These are phyloP conservation scores for Marasmius oreades DNA, from an alignment of 1,284 basidiomycete genomes.

Conservation along the genomic window DNA sequence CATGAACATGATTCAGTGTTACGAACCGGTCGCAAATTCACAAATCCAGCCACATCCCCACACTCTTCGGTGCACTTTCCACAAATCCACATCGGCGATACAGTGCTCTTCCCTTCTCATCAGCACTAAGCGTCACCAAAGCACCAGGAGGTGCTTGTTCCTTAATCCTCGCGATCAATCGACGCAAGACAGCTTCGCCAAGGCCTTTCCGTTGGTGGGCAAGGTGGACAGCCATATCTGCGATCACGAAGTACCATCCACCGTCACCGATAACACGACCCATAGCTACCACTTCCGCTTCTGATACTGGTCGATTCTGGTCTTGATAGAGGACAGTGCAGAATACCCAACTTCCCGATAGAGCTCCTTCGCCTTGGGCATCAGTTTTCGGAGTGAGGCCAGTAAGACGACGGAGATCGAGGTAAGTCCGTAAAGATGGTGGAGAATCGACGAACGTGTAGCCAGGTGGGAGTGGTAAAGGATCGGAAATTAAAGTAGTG, in stretches of 20 bases:
- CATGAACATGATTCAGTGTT: no score
- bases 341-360: neutral
- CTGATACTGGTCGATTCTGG: neutral
- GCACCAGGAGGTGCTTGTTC: neutral
- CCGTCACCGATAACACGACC: conserved; percentile 8
- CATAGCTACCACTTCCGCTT: conserved; percentile 1
- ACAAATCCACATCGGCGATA: conserved; percentile 1
- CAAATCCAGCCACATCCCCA: neutral
- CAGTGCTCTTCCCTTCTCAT: neutral
- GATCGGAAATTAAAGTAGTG: neutral
- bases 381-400: neutral
- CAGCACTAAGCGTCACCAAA: neutral
- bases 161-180: neutral
- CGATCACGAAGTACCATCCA: conserved; percentile 9
- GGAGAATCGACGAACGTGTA: neutral
- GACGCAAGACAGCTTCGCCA: neutral
- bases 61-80: neutral
- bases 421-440: neutral
- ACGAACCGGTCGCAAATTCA: no score
- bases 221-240: conserved; percentile 6
- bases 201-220: conserved; percentile 1
- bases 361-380: neutral
- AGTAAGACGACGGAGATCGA: neutral
- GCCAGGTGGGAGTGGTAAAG: neutral
- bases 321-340: neutral